These are phyloP conservation scores for Sambucus nigra DNA, from an alignment of 129 eudicot genomes.

Conservation along the genomic window DNA sequence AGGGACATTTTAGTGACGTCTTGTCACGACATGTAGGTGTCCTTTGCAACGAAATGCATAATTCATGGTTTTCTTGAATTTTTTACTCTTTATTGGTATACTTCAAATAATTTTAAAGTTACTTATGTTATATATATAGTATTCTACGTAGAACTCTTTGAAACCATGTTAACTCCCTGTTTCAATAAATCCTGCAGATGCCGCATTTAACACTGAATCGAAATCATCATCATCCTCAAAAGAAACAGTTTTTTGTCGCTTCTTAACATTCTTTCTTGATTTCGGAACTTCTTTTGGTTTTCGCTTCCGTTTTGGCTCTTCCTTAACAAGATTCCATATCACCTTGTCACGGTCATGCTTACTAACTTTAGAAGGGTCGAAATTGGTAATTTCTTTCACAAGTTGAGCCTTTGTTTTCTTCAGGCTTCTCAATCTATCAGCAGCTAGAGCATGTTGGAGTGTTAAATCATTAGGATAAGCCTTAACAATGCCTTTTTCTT, in stretches of 20 bases:
- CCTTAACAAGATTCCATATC: conserved; percentile 49
- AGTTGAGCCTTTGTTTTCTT: conserved; percentile 65
- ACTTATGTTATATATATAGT: background rate
- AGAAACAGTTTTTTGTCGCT: conserved; percentile 46
- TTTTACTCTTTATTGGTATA: no score
- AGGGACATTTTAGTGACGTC: no score
- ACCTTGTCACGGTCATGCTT: conserved; percentile 36
- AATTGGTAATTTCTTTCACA: conserved; percentile 50
- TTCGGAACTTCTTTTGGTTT: conserved; percentile 42
- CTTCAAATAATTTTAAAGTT: no score
- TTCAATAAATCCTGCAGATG: conserved; percentile 92
- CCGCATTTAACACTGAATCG: conserved; percentile 79
- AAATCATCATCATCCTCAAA: conserved; percentile 73
- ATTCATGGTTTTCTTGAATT: no score
- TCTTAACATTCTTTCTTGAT: conserved; percentile 36
- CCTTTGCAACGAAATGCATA: no score
- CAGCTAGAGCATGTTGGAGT: conserved; percentile 82
- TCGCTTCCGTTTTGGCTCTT: conserved; percentile 41
- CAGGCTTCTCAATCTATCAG: conserved; percentile 78
- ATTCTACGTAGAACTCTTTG: background rate
- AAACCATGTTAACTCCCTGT: conserved; percentile 50
- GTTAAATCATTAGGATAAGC: conserved; percentile 37
- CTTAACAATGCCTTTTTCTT: conserved; percentile 28
- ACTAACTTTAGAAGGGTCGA: conserved; percentile 13
- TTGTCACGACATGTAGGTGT: no score